These are phyloP conservation scores for Nepenthes gracilis DNA, from an alignment of 148 eudicot genomes.

Conservation along the genomic window DNA sequence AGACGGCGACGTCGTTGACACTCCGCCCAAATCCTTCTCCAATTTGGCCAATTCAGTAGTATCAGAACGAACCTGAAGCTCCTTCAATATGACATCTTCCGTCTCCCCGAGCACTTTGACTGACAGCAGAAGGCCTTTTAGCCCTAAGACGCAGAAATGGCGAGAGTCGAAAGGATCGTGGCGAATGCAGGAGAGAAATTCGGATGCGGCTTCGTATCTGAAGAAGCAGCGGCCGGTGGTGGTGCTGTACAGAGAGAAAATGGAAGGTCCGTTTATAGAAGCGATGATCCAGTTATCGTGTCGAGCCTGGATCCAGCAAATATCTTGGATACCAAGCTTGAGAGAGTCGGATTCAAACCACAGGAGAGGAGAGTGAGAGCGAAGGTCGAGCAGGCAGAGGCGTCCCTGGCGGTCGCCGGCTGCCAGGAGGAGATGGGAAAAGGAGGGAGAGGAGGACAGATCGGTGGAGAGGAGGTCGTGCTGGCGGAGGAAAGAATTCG, in stretches of 20 bases:
- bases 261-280: conserved; percentile 61
- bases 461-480: conserved; percentile 29
- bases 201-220: conserved; percentile 63
- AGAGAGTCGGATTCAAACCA: conserved; percentile 27
- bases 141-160: conserved; percentile 49
- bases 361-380: conserved; percentile 29
- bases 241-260: conserved; percentile 49
- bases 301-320: conserved; percentile 72
- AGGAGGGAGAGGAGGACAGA: conserved; percentile 16
- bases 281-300: conserved; percentile 59
- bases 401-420: conserved; percentile 91
- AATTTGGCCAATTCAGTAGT: conserved; percentile 48
- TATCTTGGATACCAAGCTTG: conserved; percentile 72
- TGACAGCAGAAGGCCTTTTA: conserved; percentile 52
- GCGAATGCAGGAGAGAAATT: conserved; percentile 53
- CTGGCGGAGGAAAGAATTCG: conserved; percentile 39
- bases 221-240: conserved; percentile 65
- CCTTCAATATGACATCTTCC: conserved; percentile 51
- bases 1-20: conserved; percentile 35
- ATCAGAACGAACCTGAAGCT: conserved; percentile 45
- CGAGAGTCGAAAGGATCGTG: conserved; percentile 87
- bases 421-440: conserved; percentile 53
- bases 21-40: conserved; percentile 51
- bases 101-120: conserved; percentile 46
- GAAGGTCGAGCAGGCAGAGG: conserved; percentile 49